These are phyloP conservation scores for Drechslera avenae DNA, from an alignment of 2,329 filamentous ascomycete species.

Conservation along the genomic window DNA sequence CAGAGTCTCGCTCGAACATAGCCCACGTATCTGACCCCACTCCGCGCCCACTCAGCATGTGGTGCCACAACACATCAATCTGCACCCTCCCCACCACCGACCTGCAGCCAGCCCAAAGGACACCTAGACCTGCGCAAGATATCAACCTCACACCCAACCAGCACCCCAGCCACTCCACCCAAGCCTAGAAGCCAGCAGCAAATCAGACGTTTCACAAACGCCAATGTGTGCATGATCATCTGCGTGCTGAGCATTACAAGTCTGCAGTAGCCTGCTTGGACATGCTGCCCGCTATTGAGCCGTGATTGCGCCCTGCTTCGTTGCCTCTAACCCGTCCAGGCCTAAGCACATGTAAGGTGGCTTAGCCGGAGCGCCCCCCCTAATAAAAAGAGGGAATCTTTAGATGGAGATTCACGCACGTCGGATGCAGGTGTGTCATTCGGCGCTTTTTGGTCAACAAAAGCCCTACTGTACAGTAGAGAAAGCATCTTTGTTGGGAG, in stretches of 20 bases:
- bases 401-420: constrained; percentile 20
- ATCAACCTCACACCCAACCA: constrained; percentile 23
- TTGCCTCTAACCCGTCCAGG: constrained; percentile 6
- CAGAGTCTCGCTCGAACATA: constrained; percentile 1
- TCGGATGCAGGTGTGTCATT: constrained; percentile 19
- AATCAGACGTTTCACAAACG: constrained; percentile 27
- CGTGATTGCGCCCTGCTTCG: constrained; percentile 13
- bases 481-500: constrained; percentile 20
- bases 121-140: constrained; percentile 19
- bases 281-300: constrained; percentile 21
- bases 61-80: constrained; percentile 25
- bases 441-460: constrained; percentile 1
- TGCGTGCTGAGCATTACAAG: constrained; percentile 26
- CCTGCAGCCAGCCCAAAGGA: constrained; percentile 20
- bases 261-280: constrained; percentile 29
- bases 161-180: constrained; percentile 11
- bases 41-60: constrained; percentile 13
- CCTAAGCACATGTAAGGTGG: constrained; percentile 15
- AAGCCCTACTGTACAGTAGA: too few species aligned
- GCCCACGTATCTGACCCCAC: constrained; percentile 13
- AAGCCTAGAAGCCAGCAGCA: constrained; percentile 15
- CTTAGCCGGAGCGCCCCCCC: constrained; percentile 2
- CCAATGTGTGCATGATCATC: constrained; percentile 24
- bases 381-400: constrained; percentile 10
- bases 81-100: constrained; percentile 20